These are phyloP conservation scores for Boletus subcaerulescens DNA, from an alignment of 768 basidiomycete genomes.

Conservation along the genomic window DNA sequence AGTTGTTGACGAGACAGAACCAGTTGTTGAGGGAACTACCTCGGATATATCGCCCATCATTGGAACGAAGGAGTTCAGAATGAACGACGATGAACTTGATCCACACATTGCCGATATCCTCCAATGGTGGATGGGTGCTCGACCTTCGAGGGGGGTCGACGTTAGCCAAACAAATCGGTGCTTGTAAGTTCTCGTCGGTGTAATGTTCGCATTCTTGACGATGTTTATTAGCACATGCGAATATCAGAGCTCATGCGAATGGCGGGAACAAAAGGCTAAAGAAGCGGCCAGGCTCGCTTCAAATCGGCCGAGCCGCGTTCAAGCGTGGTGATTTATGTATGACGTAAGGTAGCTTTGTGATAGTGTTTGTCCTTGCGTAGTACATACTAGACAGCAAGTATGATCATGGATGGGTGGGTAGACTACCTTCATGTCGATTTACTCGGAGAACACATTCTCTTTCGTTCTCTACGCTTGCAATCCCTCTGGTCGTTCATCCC, in stretches of 20 bases:
- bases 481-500: slow-evolving; percentile 49
- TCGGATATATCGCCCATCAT: slow-evolving; percentile 45
- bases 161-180: slow-evolving; percentile 60
- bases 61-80: slow-evolving; percentile 57
- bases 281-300: slow-evolving; percentile 25
- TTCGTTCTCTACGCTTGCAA: slow-evolving; percentile 40
- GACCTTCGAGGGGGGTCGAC: slow-evolving; percentile 69
- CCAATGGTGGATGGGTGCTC: slow-evolving; percentile 72
- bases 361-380: neutral
- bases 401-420: slow-evolving; percentile 43
- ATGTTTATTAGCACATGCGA: slow-evolving; percentile 56
- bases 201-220: neutral
- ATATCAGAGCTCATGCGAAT: slow-evolving; percentile 75
- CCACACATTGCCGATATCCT: slow-evolving; percentile 52
- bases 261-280: slow-evolving; percentile 54
- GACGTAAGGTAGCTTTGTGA: slow-evolving; percentile 7
- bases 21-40: neutral
- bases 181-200: slow-evolving; percentile 44
- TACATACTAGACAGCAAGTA: neutral
- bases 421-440: slow-evolving; percentile 44
- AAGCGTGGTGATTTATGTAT: neutral
- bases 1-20: neutral
- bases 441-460: slow-evolving; percentile 46
- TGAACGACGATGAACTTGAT: slow-evolving; percentile 54
- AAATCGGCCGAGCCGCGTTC: neutral